A percentile compares a stretch with the other conserved stretches of the same genome.
Conservation (phyloP, 805 yeast genomes). For the Zygotorulaspora danielsina region DNA sequence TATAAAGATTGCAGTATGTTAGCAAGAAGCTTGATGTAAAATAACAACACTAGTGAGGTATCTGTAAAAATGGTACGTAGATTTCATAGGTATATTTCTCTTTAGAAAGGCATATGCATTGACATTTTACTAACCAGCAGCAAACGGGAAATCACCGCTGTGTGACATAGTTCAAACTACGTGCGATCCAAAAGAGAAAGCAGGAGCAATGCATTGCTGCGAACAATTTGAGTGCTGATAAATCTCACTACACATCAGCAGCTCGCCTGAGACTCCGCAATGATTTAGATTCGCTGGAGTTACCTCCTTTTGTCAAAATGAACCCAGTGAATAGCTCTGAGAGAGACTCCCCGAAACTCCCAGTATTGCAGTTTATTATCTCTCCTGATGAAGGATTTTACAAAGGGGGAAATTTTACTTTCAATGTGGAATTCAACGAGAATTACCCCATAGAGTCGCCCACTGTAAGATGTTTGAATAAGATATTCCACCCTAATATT, state of each 20-base stretch:
- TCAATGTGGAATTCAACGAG: constrained; percentile 59
- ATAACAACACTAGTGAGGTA: too few species aligned
- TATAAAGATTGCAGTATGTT: too few species aligned
- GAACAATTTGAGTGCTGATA: not conserved
- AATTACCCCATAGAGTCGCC: constrained; percentile 94
- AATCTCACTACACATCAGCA: constrained; percentile 2
- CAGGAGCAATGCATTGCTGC: constrained; percentile 7
- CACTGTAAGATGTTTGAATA: constrained; percentile 63
- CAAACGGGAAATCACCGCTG: too few species aligned
- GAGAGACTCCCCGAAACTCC: constrained; percentile 8
- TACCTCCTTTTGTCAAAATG: constrained; percentile 24
- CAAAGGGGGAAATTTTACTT: constrained; percentile 41
- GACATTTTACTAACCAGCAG: too few species aligned
- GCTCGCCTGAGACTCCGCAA: constrained; percentile 20
- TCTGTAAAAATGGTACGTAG: too few species aligned
- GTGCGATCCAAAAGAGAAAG: constrained; percentile 26
- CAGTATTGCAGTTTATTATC: constrained; percentile 20
- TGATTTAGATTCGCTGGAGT: constrained; percentile 26
- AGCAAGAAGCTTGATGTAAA: too few species aligned
- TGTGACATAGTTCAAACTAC: constrained; percentile 27
- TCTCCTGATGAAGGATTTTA: constrained; percentile 33
- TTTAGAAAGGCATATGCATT: too few species aligned
- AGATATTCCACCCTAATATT: constrained; percentile 90
- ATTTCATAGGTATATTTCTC: too few species aligned
- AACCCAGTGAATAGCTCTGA: constrained; percentile 9